Evolutionary conservation across 2,329 filamentous ascomycete species (phyloP).

Genomic region (Fusarium sp.): DNA sequence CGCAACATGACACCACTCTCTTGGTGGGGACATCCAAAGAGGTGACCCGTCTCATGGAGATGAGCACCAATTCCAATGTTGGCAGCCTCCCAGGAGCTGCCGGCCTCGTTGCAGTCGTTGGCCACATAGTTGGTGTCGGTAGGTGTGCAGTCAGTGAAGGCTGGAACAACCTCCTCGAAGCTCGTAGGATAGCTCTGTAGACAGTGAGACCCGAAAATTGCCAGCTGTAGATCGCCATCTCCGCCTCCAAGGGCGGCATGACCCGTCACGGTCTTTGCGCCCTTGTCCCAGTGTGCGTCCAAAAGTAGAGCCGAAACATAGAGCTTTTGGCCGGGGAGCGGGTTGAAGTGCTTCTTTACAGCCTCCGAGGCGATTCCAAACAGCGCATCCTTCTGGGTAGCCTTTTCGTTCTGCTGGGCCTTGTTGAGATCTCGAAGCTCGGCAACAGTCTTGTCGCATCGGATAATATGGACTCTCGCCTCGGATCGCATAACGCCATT

Average conservation of each 20-base stretch:
- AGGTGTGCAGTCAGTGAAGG: conserved; percentile 90
- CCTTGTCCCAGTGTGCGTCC: conserved; percentile 88
- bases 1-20: conserved; percentile 92
- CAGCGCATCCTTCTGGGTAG: conserved; percentile 77
- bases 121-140: conserved; percentile 84
- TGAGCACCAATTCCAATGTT: conserved; percentile 95
- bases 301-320: conserved; percentile 90
- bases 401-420: conserved; percentile 80
- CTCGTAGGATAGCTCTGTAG: conserved; percentile 90
- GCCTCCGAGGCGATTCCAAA: conserved; percentile 83
- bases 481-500: conserved; percentile 85
- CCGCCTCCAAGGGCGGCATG: conserved; percentile 87
- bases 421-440: conserved; percentile 83
- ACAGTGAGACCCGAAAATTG: conserved; percentile 92
- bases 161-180: conserved; percentile 89
- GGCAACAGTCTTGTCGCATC: conserved; percentile 83
- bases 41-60: conserved; percentile 88
- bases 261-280: conserved; percentile 76
- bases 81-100: conserved; percentile 95
- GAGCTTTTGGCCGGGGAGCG: conserved; percentile 80
- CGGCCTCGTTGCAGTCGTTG: conserved; percentile 88
- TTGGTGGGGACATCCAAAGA: conserved; percentile 91
- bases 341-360: conserved; percentile 81
- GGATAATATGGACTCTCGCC: conserved; percentile 88
- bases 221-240: conserved; percentile 80